These are phyloP conservation scores for Scedosporium aurantiacum DNA, from an alignment of 2,329 filamentous ascomycete species.

Conservation along the genomic window DNA sequence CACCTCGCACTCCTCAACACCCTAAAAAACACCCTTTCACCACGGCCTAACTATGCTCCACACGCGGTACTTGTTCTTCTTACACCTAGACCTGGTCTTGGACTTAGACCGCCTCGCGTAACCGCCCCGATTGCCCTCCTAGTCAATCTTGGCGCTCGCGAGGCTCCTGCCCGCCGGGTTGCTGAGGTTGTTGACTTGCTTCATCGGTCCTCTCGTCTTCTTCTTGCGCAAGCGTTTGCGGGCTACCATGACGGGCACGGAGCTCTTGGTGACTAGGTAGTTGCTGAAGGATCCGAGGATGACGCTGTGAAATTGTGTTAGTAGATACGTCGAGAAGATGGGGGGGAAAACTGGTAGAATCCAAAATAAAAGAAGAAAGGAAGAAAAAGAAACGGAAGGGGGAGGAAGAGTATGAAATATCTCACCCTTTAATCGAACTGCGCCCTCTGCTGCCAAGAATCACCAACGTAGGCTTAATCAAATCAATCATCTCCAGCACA, in stretches of 20 bases:
- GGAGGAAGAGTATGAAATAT: neutral
- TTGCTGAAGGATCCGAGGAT: conserved; percentile 95
- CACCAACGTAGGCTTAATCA: conserved; percentile 80
- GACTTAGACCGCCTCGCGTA: neutral
- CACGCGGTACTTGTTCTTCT: neutral
- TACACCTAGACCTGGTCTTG: neutral
- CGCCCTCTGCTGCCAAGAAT: conserved; percentile 86
- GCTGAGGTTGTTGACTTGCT: conserved; percentile 71
- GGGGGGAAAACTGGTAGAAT: neutral
- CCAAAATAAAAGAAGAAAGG: conserved; percentile 14
- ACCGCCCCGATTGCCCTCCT: conserved; percentile 12
- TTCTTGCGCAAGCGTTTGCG: conserved; percentile 83
- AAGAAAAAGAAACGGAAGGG: neutral
- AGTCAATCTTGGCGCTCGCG: conserved; percentile 67
- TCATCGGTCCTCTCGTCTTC: conserved; percentile 58
- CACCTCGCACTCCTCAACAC: no score
- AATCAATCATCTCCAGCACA: conserved; percentile 94
- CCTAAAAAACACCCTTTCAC: neutral
- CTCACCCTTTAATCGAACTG: conserved; percentile 81
- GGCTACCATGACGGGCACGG: conserved; percentile 95
- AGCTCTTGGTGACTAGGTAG: conserved; percentile 93
- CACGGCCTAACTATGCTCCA: neutral
- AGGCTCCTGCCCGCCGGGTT: conserved; percentile 57
- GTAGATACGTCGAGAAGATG: conserved; percentile 9
- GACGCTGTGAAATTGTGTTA: conserved; percentile 48